A percentile compares a stretch with the other conserved stretches of the same genome.
phyloP scores from a whole-genome alignment of 1,284 basidiomycete genomes.

The Rhizoctonia solani region DNA sequence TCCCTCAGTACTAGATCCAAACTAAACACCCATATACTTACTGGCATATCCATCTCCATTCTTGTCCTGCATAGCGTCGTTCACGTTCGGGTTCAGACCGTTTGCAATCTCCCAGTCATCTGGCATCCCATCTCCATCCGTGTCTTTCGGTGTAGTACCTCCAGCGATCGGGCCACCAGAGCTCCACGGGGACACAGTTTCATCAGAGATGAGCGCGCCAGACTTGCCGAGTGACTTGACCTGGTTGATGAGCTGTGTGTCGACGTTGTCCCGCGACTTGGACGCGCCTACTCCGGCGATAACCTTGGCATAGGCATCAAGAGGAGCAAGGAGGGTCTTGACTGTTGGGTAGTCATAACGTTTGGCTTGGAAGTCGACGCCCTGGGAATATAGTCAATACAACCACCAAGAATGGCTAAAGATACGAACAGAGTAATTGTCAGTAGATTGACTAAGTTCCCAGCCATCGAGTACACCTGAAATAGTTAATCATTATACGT shows the following conservation, averaged over 20 bases:
- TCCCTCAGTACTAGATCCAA: not conserved
- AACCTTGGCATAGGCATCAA: constrained; percentile 46
- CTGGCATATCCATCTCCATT: constrained; percentile 48
- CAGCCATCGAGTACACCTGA: constrained; percentile 45
- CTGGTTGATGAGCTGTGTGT: constrained; percentile 46
- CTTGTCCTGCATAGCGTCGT: constrained; percentile 43
- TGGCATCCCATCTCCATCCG: constrained; percentile 48
- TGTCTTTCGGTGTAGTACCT: constrained; percentile 46
- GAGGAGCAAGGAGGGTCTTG: constrained; percentile 44
- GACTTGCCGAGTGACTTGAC: constrained; percentile 46
- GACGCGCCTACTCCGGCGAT: constrained; percentile 47
- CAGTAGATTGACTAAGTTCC: constrained; percentile 44
- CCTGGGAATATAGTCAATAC: constrained; percentile 14
- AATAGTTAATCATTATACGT: constrained; percentile 26
- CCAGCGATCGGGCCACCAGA: constrained; percentile 47
- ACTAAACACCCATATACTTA: constrained; percentile 39
- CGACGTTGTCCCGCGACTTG: constrained; percentile 46
- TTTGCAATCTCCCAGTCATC: constrained; percentile 47
- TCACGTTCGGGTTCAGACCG: constrained; percentile 45
- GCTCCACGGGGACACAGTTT: constrained; percentile 44
- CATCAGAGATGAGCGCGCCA: constrained; percentile 47
- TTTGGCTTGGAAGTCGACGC: constrained; percentile 45
- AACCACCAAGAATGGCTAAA: not conserved
- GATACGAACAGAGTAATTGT: constrained; percentile 43
- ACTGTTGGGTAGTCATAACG: constrained; percentile 47